Base-by-base conservation (phyloP, 176 grass and related monocot genomes). In the Themeda triandra region DNA sequence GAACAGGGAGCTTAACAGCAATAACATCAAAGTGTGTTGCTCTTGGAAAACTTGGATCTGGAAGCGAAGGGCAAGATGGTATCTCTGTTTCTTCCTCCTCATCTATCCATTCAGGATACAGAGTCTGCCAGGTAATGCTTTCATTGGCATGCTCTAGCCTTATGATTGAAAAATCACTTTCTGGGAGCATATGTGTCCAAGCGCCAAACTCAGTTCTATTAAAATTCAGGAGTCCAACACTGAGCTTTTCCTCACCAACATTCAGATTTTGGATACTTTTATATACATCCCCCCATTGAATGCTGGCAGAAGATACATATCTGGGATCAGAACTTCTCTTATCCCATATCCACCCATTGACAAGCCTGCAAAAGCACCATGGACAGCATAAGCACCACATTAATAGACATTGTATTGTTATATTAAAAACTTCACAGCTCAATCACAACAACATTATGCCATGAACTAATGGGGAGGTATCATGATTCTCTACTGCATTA, bases 81-180 rank as follows among this genome's bases (percentile, higher is more conserved):
- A 97, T 91, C 30, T 97, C 95, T 10, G 81, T 91, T 83, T 94
- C 90, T 92, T 97, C 90, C 81, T 97, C 95, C 85, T 97, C 95
- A 66, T 97, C 95, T 39, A 97, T 97, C 95, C 95, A 97, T 89
- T 97, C 95, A 33, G 95, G 95, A 64, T 92, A 97, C 9, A 97
- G 84, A 60, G 73, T 80, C 53, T 94, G 80, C 95, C 95, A 97
- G 18, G 95, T 94, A 44, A 94, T 82, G 64, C 80, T 88, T 66
- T 88, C 83, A 25, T 94, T 86, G 39, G 91, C 89, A 36, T 90
- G 92, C 56, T 91, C 86, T 6, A 94, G 79, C 65, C 86, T 82
- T 75, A 97, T 79, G 42, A 90, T 54, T 14, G 90, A 97, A 44
- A 94, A 85, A 17, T 97, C 88, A 0, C 86, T 88, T 35, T 94